Base-by-base conservation (phyloP, 495 filamentous ascomycete species). In the Chlorociboria aeruginascens region DNA sequence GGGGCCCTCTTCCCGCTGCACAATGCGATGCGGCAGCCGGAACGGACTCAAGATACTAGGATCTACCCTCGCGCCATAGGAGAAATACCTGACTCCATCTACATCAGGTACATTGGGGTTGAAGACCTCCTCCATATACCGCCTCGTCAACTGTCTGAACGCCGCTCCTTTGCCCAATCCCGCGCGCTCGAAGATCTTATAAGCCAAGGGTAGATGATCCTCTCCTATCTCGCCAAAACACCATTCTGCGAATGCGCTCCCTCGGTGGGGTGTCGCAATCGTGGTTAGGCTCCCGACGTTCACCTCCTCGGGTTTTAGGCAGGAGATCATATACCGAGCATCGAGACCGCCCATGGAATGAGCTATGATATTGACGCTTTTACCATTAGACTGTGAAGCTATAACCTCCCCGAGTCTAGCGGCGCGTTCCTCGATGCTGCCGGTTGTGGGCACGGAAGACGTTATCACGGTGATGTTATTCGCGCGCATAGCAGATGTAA, bases 251-350 rank as follows among this genome's bases (percentile, higher is more conserved):
- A 95, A 87, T 20, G 85, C 69, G 32, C 85, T 73, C 68, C 85
- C 89, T 58, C 83, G 76, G 64, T 98, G 92, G 3, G 92, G 92
- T 29, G 83, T 85, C 12, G 86, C 86, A 42, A 96, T 77, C 1
- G 92, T 95, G 6, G 90, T 92, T 40, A 96, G 70, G 4, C 87
- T 92, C 33, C 78, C 63, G 7, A 88, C 79, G 50, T 62, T 25
- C 28, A 61, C 50, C 43, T 55, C 50, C 4, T 72, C 67, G 6
- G 85, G 89, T 43, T 74, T 74, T 11, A 95, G 69, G 37, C 70
- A 73, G 44, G 84, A 89, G 53, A 96, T 85, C 87, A 96, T 94
- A 62, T 93, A 93, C 59, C 90, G 76, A 10, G 87, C 80, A 65
- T 95, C 92, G 37, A 96, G 74, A 3, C 92, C 92, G 30, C 90